A percentile compares a stretch with the other conserved stretches of the same genome.
phyloP scores from a whole-genome alignment of 331 rosid species.

The Ulmus americana region DNA sequence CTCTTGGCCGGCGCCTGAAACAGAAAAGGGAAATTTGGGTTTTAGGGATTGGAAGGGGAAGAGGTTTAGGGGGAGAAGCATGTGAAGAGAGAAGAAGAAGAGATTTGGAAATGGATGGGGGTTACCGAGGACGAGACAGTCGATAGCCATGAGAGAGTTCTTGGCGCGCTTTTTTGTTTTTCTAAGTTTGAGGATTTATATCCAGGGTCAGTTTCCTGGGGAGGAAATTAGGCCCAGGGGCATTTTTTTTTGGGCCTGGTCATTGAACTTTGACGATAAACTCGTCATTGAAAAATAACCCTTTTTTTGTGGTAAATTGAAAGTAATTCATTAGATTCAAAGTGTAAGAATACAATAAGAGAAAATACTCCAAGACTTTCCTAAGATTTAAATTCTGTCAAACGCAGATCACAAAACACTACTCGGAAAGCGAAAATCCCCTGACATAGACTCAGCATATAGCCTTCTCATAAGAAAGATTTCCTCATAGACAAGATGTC shows the following conservation, averaged over 20 bases:
- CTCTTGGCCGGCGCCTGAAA: conserved; percentile 91
- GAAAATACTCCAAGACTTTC: no score
- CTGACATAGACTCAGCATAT: no score
- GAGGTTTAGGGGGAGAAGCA: not conserved
- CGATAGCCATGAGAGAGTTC: conserved; percentile 43
- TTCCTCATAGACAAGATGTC: no score
- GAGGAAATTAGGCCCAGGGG: no score
- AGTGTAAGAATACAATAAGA: no score
- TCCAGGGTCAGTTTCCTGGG: no score
- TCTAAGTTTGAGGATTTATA: not conserved
- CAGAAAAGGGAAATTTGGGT: not conserved
- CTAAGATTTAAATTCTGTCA: no score
- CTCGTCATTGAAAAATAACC: not conserved
- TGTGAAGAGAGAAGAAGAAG: not conserved
- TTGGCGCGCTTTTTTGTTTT: conserved; percentile 22
- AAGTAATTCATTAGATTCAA: no score
- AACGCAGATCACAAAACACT: no score
- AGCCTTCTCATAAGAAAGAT: no score
- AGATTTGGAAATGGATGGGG: not conserved
- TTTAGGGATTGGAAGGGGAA: not conserved
- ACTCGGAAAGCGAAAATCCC: no score
- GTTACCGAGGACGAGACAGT: conserved; percentile 55
- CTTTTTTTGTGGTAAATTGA: not conserved
- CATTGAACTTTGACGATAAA: not conserved
- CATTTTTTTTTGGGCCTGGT: no score